Evolutionary conservation across 345 rosid genomes (phyloP), one percentile per base, ranked within the genome.

Genomic region (Microcos paniculata): DNA sequence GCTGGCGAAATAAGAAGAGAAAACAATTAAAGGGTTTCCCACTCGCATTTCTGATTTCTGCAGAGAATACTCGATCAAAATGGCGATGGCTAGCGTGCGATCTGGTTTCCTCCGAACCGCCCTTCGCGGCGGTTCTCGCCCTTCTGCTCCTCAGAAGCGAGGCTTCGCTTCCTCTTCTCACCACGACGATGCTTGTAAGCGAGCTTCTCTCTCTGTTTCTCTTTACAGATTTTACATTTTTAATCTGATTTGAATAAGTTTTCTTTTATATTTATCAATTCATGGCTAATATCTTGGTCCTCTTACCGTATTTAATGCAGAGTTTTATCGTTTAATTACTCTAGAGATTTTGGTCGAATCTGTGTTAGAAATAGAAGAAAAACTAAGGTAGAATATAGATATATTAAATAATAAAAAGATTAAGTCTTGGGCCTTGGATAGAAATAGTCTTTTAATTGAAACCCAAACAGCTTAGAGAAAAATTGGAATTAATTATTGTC

Each of bases 51-150:
- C 40, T 35, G 40, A 35, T 35, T 35, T 35, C n/a, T 35, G 40
- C 7, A 3, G 67, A 55, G 52, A 67, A 58, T 78, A 43, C 59
- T 31, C 48, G 66, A 66, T 21, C 58, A 46, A 42, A 77, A 90
- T 91, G 97, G 90, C 96, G 78, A 85, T 85, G 92, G 88, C 94
- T 73, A 80, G 81, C 82, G 80, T 87, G 76, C 97, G 97, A 85
- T 91, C 94, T 71, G 88, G 87, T 52, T 80, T 88, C 74, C 87
- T 90, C 21, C 89, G 94, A 78, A 78, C 88, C 62, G 79, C 87
- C 73, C 84, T 85, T 45, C 88, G 93, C 57, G 84, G 83, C 40
- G 81, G 89, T 71, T 76, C 96, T 46, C 87, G 79, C 18, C 48
- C 87, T 49, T 70, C 96, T 24, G 81, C 87, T 35, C 82, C 91